Base-by-base conservation (phyloP, 1,284 basidiomycete species). In the Cutaneotrichosporon mucoides region DNA sequence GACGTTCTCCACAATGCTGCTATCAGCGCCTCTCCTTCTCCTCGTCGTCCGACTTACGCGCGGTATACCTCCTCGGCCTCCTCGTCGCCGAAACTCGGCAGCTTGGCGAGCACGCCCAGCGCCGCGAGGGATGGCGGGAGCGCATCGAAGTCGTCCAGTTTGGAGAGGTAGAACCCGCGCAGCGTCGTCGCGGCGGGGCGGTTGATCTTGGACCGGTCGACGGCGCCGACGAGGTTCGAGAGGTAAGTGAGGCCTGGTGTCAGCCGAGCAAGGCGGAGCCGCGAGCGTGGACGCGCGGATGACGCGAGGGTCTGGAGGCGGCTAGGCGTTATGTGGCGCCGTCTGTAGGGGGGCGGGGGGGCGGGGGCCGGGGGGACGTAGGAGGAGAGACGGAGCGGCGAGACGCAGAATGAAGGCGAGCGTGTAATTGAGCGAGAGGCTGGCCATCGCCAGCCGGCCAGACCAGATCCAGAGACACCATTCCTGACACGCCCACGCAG, bases 101-200 rank as follows among this genome's bases (percentile, higher is more conserved):
- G 80, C 16, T 81, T 80, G 2, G 85, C 84, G 16, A 99, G 80
- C 0, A 86, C 82, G 11, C 83, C 81, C 11, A 98, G 81, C 33
- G 92, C 88, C 66, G 84, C 82, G 63, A 93, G 79, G 9, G 90
- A 84, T 4, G 88, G 87, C 3, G 90, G 84, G 53, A 92, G 82
- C 2, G 89, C 87, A 68, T 91, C 88, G 13, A 85, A 83, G 72
- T 96, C 90, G 62, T 92, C 88, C 45, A 97, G 79, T 77, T 96
- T 97, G 56, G 86, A 86, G 64, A 85, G 83, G 72, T 88, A 95
- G 81, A 98, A 99, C 4, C 82, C 79, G 0, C 86, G 84, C 55
- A 99, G 82, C 5, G 93, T 91, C 62, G 86, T 85, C 56, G 88
- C 92, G 94, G 90, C 85, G 77, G 94, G 92, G 33, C 85, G 82